A percentile compares a stretch with the other conserved stretches of the same genome.
These are phyloP conservation scores for Naegleria lovaniensis DNA, from an alignment of 208 protist species.

Conservation along the genomic window DNA sequence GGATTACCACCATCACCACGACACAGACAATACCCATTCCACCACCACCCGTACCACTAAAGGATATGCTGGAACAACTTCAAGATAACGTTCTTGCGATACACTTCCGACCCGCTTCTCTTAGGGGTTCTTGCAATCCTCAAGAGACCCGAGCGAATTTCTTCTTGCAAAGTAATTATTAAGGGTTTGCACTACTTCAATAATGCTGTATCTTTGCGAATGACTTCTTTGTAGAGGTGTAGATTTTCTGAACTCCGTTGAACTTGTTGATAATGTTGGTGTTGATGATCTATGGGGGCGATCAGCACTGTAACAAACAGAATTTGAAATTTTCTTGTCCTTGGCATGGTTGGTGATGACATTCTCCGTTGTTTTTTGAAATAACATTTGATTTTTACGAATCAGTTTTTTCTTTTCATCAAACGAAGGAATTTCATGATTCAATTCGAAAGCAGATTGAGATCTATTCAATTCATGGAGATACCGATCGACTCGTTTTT, in stretches of 20 bases:
- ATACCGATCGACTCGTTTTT: too few relatives aligned
- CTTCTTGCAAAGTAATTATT: not conserved
- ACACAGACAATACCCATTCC: not conserved
- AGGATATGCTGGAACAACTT: not conserved
- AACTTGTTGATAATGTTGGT: not conserved
- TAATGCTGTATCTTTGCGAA: too few relatives aligned
- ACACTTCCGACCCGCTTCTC: too few relatives aligned
- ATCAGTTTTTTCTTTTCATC: not conserved
- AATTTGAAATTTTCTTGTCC: too few relatives aligned
- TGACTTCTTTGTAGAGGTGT: not conserved
- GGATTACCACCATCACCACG: too few relatives aligned
- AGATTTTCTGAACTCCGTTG: not conserved
- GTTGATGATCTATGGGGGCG: not conserved
- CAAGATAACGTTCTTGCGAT: too few relatives aligned
- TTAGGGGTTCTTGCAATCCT: not conserved
- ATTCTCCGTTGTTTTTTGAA: not conserved
- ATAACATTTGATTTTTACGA: not conserved
- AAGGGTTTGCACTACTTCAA: too few relatives aligned
- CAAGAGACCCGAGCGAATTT: not conserved
- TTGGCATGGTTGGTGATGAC: not conserved
- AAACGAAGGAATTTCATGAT: not conserved
- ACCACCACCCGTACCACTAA: not conserved
- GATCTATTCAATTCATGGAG: too few relatives aligned
- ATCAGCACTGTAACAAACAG: not conserved
- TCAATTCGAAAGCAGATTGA: too few relatives aligned